phyloP scores from a whole-genome alignment of 2,329 filamentous ascomycete species.

The Pseudogymnoascus sp. region DNA sequence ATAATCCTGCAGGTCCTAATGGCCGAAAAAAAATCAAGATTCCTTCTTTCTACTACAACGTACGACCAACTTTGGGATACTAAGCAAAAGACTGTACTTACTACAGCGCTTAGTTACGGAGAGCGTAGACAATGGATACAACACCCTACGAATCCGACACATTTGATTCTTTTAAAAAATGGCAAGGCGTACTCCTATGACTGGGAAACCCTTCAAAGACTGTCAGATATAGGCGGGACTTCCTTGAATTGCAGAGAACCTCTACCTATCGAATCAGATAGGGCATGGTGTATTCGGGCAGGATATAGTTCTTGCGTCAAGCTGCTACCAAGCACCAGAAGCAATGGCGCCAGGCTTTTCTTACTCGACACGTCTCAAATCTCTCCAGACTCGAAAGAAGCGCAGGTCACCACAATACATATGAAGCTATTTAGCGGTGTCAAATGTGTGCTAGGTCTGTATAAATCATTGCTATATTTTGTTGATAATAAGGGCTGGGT shows the following conservation, averaged over 20 bases:
- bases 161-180: neutral
- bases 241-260: neutral
- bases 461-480: neutral
- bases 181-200: neutral
- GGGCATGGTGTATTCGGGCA: too few species aligned
- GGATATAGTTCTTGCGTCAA: too few species aligned
- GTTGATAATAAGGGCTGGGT: neutral
- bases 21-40: too few species aligned
- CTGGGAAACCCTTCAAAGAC: constrained; percentile 1
- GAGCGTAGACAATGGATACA: neutral
- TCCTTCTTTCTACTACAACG: too few species aligned
- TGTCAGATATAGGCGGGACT: neutral
- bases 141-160: neutral
- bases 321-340: too few species aligned
- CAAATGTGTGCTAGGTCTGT: neutral
- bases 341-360: too few species aligned
- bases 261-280: too few species aligned
- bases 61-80: too few species aligned
- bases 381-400: neutral
- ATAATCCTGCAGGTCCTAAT: too few species aligned
- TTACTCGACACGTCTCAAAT: neutral
- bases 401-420: neutral
- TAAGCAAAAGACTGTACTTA: too few species aligned
- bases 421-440: neutral
- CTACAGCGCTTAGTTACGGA: too few species aligned